Percentiles rank a stretch among this genome's conserved stretches.
Conservation (phyloP, 192 early-diverging fungal genomes). For the Funneliformis geosporum region DNA sequence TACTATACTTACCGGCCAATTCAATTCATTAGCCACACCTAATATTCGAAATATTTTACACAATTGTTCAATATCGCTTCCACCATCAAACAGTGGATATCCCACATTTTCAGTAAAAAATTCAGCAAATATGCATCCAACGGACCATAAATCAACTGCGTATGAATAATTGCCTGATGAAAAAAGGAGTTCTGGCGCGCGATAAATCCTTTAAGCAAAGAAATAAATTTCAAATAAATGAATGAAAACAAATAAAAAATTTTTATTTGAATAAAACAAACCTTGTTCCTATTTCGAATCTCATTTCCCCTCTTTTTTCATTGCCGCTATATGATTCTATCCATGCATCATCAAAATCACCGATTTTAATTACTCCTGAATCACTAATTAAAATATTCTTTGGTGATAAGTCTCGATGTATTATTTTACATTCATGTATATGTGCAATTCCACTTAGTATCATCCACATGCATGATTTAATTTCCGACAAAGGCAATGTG, state of each 20-base stretch:
- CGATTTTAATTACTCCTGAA: slow-evolving; percentile 23
- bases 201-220: slow-evolving; percentile 41
- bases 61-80: slow-evolving; percentile 51
- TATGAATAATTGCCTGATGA: slow-evolving; percentile 43
- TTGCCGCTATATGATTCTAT: not conserved
- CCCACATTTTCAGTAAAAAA: slow-evolving; percentile 38
- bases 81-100: slow-evolving; percentile 43
- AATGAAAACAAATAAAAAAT: not conserved
- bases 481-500: not conserved
- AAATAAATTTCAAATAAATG: not conserved
- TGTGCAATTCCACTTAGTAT: slow-evolving; percentile 74
- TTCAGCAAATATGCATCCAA: slow-evolving; percentile 52
- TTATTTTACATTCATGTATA: slow-evolving; percentile 64
- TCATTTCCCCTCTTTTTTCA: slow-evolving; percentile 10
- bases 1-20: slow-evolving; percentile 43
- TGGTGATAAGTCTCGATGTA: slow-evolving; percentile 75
- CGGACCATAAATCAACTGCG: slow-evolving; percentile 54
- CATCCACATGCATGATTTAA: slow-evolving; percentile 31
- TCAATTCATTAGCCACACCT: slow-evolving; percentile 42
- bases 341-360: slow-evolving; percentile 29
- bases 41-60: slow-evolving; percentile 47
- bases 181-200: slow-evolving; percentile 52
- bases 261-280: not conserved
- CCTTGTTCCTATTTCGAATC: slow-evolving; percentile 31
- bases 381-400: slow-evolving; percentile 62